Base-by-base conservation (phyloP, 2,329 filamentous ascomycete genomes). In the Bipolaris gigantea region DNA sequence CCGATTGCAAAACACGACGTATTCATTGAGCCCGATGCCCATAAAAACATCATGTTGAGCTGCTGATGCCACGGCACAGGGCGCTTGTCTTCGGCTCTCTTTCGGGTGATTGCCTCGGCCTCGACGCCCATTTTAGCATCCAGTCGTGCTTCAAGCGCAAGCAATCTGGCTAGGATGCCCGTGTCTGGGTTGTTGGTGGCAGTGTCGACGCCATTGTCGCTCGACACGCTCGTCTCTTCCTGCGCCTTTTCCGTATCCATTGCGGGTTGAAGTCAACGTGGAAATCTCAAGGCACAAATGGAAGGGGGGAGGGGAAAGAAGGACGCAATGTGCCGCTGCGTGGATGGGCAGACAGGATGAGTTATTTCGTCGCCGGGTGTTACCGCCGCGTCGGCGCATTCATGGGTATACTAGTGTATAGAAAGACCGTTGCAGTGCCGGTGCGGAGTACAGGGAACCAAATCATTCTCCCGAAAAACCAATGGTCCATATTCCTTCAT, bases 11-110 rank as follows among this genome's bases (percentile, higher is more conserved):
- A 59, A 71, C 76, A 47, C 60, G 59, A 78, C 65, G 65, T 79
- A 70, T 63, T 75, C 75, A 58, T 76, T 1, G 63, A 77, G 41
- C 77, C 65, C 1, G 74, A 76, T 56, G 73, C 78, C 77, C 77
- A 79, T 35, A 79, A 59, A 41, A 77, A 72, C 55, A 78, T 78
- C 60, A 76, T 73, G 56, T 50, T 62, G 54, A 67, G 48, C 27
- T 67, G 63, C 23, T 67, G 59, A 25, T 64, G 57, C 65, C 65
- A 67, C 43, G 63, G 65, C 15, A 67, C 63, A n/a, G 59, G 50
- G 9, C 53, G 51, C 50, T 67, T 67, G n/a, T 66, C 65, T 33
- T 67, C 61, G n/a, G 65, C 63, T 34, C 65, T 40, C 47, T 67
- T 67, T 38, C 63, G 52, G 7, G 55, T 59, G 19, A 66, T 66